Evolutionary conservation across 257 asterid species (phyloP).

Genomic region (Pogostemon cablin): DNA sequence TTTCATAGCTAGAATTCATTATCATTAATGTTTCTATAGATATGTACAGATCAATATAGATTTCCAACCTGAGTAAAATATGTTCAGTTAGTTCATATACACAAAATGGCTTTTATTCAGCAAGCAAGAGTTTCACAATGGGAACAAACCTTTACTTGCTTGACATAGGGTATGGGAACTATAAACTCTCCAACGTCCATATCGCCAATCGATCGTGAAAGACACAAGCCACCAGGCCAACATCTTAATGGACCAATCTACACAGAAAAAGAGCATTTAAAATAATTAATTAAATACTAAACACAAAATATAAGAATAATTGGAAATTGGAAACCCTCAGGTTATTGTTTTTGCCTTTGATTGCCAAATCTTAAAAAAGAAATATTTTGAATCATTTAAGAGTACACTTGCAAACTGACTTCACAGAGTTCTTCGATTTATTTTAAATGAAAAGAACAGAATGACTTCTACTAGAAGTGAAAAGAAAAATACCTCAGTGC

Average conservation of each 20-base stretch:
- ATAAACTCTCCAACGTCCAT: conserved; percentile 98
- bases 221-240: conserved; percentile 99
- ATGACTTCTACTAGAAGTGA: neutral
- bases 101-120: no score
- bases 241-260: conserved; percentile 99
- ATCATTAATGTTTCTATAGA: neutral
- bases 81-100: neutral
- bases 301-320: neutral
- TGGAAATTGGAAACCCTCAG: neutral
- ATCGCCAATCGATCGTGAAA: conserved; percentile 97
- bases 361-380: neutral
- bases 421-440: neutral
- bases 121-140: neutral
- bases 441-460: neutral
- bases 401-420: neutral
- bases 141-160: conserved; percentile 93
- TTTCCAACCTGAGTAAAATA: conserved; percentile 7
- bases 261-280: conserved; percentile 25
- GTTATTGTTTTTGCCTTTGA: neutral
- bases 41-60: neutral
- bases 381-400: conserved; percentile 3
- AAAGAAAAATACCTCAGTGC: conserved; percentile 74
- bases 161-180: conserved; percentile 94
- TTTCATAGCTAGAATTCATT: neutral
- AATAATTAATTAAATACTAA: conserved; percentile 21